Percentiles rank a stretch among this genome's conserved stretches.
These are phyloP conservation scores for Cordyceps cateniannulata DNA, from an alignment of 2,329 filamentous ascomycete genomes.

Conservation along the genomic window DNA sequence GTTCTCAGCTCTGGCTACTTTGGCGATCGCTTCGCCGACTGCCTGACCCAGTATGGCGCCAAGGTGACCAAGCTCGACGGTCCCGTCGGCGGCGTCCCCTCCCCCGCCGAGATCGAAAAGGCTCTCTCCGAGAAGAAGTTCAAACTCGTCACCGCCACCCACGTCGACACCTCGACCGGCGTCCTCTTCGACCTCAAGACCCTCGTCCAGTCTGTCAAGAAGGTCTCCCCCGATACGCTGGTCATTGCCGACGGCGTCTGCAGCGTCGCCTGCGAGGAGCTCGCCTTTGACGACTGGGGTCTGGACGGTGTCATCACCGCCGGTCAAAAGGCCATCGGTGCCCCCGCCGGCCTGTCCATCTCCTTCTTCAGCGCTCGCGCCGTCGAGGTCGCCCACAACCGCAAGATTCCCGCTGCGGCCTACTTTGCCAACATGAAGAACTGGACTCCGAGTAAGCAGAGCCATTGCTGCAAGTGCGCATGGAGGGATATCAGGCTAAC, in stretches of 20 bases:
- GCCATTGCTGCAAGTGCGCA: not conserved
- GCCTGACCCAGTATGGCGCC: conserved; percentile 83
- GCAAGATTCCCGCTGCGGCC: conserved; percentile 74
- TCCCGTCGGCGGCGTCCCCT: conserved; percentile 79
- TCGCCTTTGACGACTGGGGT: conserved; percentile 91
- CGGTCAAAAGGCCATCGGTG: conserved; percentile 94
- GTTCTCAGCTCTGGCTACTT: conserved; percentile 98
- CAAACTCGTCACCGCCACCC: conserved; percentile 90
- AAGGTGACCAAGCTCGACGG: conserved; percentile 86
- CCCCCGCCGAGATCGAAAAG: conserved; percentile 80
- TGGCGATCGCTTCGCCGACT: conserved; percentile 88
- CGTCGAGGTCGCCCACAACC: conserved; percentile 69
- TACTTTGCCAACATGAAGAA: conserved; percentile 98
- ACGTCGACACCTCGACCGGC: conserved; percentile 95
- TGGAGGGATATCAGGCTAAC: not conserved
- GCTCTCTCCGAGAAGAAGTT: conserved; percentile 86
- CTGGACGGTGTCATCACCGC: conserved; percentile 91
- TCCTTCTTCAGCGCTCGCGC: conserved; percentile 88
- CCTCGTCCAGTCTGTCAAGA: conserved; percentile 74
- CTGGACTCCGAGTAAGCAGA: conserved; percentile 72
- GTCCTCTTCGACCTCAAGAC: conserved; percentile 87
- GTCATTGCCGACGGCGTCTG: conserved; percentile 94
- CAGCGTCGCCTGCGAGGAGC: conserved; percentile 93
- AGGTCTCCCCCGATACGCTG: conserved; percentile 84
- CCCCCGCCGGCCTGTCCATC: conserved; percentile 88